Conservation (phyloP, 805 yeast genomes). For the Ogataea corticis region DNA sequence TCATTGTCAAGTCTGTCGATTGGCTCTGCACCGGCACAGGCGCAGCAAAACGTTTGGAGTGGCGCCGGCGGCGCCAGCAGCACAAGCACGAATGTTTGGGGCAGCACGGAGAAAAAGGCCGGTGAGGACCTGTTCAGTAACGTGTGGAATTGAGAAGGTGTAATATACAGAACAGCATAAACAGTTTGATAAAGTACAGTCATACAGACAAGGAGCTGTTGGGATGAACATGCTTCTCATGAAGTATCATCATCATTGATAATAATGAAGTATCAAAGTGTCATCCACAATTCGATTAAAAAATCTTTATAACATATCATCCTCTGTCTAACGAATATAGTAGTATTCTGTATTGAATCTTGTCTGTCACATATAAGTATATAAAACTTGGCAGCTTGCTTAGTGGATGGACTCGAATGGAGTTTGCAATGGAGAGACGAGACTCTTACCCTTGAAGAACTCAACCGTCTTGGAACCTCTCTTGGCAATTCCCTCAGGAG, state of each 20-base stretch:
- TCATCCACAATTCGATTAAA: too few species aligned
- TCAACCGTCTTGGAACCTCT: constrained; percentile 79
- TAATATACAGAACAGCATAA: too few species aligned
- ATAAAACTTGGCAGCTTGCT: background rate
- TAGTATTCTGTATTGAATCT: too few species aligned
- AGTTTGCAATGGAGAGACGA: constrained; percentile 73
- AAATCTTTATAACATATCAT: too few species aligned
- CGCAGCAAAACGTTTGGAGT: constrained; percentile 16
- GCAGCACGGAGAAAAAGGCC: constrained; percentile 4
- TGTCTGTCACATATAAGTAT: background rate
- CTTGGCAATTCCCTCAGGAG: constrained; percentile 87
- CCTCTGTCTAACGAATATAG: too few species aligned
- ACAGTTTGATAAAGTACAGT: too few species aligned
- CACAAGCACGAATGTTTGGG: constrained; percentile 22
- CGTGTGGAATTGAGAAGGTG: constrained; percentile 30
- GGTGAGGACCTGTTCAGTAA: constrained; percentile 34
- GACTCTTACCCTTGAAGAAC: constrained; percentile 75
- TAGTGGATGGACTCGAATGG: constrained; percentile 49
- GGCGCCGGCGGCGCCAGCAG: constrained; percentile 5
- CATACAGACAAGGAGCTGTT: too few species aligned
- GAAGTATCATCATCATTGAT: too few species aligned
- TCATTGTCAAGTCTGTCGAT: constrained; percentile 8
- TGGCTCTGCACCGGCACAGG: background rate
- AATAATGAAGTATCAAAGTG: too few species aligned
- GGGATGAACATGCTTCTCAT: too few species aligned